Percentiles rank a stretch among this genome's conserved stretches.
Conservation (phyloP, 192 early-diverging fungal species). For the Physocladia obscura region DNA sequence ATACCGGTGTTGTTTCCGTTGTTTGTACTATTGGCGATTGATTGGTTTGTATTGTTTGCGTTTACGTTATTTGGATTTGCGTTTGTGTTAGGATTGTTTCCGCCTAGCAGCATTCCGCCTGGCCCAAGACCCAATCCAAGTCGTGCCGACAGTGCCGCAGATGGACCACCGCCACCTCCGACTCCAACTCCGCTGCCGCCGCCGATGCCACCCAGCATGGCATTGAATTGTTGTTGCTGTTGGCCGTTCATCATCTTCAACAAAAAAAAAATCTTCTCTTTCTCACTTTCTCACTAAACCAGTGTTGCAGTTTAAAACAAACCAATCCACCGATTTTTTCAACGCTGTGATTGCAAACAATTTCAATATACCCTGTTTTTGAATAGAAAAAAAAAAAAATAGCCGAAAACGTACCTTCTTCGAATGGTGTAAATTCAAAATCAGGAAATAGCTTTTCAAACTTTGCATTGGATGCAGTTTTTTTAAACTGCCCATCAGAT, state of each 20-base stretch:
- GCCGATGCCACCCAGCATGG: no score
- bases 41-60: not conserved
- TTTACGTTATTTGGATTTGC: no score
- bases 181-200: no score
- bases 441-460: constrained; percentile 66
- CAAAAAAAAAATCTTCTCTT: no score
- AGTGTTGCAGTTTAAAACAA: constrained; percentile 59
- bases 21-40: not conserved
- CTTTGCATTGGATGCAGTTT: constrained; percentile 82
- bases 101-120: no score
- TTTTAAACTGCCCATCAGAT: constrained; percentile 80
- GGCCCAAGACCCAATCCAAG: not conserved
- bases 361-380: constrained; percentile 2
- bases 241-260: no score
- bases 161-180: constrained; percentile 17
- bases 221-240: no score
- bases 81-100: no score
- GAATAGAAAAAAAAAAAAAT: not conserved
- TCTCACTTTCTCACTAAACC: no score
- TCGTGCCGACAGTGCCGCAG: not conserved
- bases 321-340: constrained; percentile 72
- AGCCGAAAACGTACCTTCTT: constrained; percentile 47
- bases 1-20: constrained; percentile 13
- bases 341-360: constrained; percentile 47
- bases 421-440: constrained; percentile 78